Base-by-base conservation (phyloP, 305 asterid species). In the Solanum hybrid region DNA sequence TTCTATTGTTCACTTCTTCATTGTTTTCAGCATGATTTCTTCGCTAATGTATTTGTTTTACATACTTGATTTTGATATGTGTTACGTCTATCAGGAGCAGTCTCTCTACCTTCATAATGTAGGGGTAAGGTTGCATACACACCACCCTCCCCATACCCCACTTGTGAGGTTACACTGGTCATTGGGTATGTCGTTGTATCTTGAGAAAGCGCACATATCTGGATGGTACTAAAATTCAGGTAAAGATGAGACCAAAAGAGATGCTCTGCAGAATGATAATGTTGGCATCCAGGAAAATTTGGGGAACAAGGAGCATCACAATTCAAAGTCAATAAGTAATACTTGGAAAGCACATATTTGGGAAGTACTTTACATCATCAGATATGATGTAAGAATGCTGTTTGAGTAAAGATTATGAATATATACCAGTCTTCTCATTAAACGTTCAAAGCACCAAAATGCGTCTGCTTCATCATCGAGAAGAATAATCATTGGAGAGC, bases 391-490 rank as follows among this genome's bases (percentile, higher is more conserved):
- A 80, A 80, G 69, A 45, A 17, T 15, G 72, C 10, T 45, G 38
- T 82, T 27, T 45, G 40, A 82, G 72, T 40, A 78, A 38, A 81
- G 80, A 79, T 66, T 78, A 64, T 35, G 27, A 77, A 37, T 6
- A 72, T 86, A 31, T 95, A 96, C 99, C 97, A 97, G 91, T 96
- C 96, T 93, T 40, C 95, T 93, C 99, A 97, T 97, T 92, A 97
- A 87, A 71, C 95, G 98, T 84, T 97, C 98, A 89, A 97, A 97
- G 94, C 99, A 96, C 99, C 99, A 97, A 93, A 95, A 97, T 17
- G 99, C 95, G 92, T 97, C 99, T 15, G 98, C 99, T 93, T 97
- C 99, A 90, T 96, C 94, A n/a, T 95, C 98, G 19, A 97, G 98
- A 89, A 97, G 97, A 60, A 97, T 94, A 89, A 97, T 95, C 98